Conservation (phyloP, 2,329 filamentous ascomycete genomes). For the Leptographium radiaticola region DNA sequence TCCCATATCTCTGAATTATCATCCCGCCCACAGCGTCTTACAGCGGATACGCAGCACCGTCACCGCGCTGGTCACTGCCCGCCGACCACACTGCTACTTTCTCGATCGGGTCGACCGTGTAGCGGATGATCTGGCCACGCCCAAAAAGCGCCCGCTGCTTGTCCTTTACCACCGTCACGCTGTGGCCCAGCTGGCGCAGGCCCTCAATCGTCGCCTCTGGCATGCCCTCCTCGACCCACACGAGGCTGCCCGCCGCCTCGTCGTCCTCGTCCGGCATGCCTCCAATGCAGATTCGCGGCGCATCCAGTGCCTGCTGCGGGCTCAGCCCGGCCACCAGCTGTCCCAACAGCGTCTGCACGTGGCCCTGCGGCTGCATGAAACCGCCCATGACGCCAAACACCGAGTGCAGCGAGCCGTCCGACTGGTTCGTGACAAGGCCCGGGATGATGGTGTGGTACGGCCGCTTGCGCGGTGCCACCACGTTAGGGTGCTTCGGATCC, state of each 20-base stretch:
- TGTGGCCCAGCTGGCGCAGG: conserved; percentile 58
- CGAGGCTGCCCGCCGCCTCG: conserved; percentile 45
- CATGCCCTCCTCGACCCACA: conserved; percentile 78
- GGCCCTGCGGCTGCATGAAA: conserved; percentile 96
- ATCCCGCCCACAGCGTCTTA: conserved; percentile 14
- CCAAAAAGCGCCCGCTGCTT: conserved; percentile 61
- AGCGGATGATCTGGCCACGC: conserved; percentile 73
- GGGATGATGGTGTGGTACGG: conserved; percentile 99
- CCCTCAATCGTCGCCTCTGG: conserved; percentile 52
- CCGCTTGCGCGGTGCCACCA: conserved; percentile 65
- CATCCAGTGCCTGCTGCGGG: conserved; percentile 81
- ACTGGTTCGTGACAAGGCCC: conserved; percentile 67
- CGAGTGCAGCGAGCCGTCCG: conserved; percentile 62
- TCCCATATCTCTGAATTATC: too few relatives aligned
- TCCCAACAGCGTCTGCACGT: conserved; percentile 84
- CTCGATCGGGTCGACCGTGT: conserved; percentile 57
- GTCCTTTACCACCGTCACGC: conserved; percentile 55
- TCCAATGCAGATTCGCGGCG: conserved; percentile 80
- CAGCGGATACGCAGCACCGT: conserved; percentile 54
- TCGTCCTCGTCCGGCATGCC: conserved; percentile 51
- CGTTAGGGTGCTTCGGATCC: conserved; percentile 60
- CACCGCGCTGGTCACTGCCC: conserved; percentile 77
- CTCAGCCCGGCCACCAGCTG: conserved; percentile 71
- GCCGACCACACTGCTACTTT: conserved; percentile 67
- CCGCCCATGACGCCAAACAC: conserved; percentile 97